Percentiles rank a stretch among this genome's conserved stretches.
phyloP scores from a whole-genome alignment of 768 basidiomycete species.

The Leccinellum luteum region DNA sequence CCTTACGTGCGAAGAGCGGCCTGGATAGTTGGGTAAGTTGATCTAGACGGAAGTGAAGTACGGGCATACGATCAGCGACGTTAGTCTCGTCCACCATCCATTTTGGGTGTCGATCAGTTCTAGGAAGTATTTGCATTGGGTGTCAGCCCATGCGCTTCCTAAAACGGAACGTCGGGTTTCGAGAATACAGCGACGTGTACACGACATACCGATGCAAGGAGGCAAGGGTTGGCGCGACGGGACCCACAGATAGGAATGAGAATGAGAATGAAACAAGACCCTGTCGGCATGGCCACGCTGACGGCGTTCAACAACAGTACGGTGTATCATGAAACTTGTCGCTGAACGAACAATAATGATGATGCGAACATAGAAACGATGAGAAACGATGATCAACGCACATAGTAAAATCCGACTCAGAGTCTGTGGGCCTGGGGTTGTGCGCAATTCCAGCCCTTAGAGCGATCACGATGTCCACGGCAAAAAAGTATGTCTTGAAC shows the following conservation, averaged over 20 bases:
- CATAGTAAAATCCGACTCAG: constrained; percentile 72
- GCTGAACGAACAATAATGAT: too few relatives aligned
- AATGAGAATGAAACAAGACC: background rate
- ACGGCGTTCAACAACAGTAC: background rate
- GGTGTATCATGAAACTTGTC: background rate
- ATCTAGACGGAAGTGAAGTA: constrained; percentile 38
- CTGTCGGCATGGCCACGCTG: background rate
- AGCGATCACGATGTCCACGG: constrained; percentile 72
- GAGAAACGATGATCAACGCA: too few relatives aligned
- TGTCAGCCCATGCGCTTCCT: too few relatives aligned
- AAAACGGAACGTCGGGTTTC: too few relatives aligned
- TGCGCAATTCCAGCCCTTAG: constrained; percentile 29
- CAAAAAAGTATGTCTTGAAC: constrained; percentile 78
- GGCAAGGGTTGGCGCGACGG: background rate
- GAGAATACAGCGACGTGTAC: too few relatives aligned
- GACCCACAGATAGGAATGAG: background rate
- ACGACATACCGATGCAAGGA: background rate
- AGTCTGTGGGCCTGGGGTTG: too few relatives aligned
- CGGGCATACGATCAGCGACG: background rate
- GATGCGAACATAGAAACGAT: too few relatives aligned
- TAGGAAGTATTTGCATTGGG: too few relatives aligned
- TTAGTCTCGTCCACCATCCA: too few relatives aligned
- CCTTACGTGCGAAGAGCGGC: constrained; percentile 85
- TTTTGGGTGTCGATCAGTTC: too few relatives aligned
- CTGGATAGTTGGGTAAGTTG: constrained; percentile 90